Evolutionary conservation across 2,329 filamentous ascomycete genomes (phyloP).

Genomic region (Colletotrichum sp.): DNA sequence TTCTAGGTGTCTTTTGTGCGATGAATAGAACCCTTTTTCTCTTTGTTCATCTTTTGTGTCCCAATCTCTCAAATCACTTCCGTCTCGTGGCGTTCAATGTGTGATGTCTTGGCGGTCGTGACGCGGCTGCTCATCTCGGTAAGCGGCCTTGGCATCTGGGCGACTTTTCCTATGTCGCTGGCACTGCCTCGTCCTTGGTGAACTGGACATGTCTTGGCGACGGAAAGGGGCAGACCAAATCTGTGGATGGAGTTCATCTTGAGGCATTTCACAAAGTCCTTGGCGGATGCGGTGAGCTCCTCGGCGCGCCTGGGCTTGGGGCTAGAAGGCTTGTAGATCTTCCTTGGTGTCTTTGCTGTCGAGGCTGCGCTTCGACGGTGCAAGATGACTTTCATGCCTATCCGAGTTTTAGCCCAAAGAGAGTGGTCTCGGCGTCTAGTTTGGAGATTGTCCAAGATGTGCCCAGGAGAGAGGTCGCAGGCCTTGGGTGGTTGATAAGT

Average conservation of each 20-base stretch:
- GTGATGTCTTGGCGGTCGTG: not conserved
- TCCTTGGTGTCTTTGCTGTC: not conserved
- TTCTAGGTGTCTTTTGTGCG: conserved; percentile 1
- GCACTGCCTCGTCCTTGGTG: not conserved
- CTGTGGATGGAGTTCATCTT: not conserved
- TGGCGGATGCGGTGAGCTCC: not conserved
- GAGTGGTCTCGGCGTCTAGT: not conserved
- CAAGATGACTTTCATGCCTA: not conserved
- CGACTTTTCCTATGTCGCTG: not conserved
- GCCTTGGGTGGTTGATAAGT: not conserved
- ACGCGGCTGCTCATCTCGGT: not conserved
- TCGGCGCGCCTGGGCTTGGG: not conserved
- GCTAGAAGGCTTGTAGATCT: not conserved
- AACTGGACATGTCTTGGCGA: not conserved
- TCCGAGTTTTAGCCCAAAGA: not conserved
- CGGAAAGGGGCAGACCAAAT: not conserved
- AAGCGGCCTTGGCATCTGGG: not conserved
- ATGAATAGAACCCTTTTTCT: conserved; percentile 14
- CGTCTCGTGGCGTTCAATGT: not conserved
- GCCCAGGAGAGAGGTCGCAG: not conserved
- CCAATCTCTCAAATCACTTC: not conserved
- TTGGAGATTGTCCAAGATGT: not conserved
- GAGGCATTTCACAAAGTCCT: not conserved
- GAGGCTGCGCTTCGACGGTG: not conserved
- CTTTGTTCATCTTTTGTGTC: not conserved